Percentiles rank a stretch among this genome's conserved stretches.
These are phyloP conservation scores for Metarhizium rileyi DNA, from an alignment of 2,329 filamentous ascomycete species.

Conservation along the genomic window DNA sequence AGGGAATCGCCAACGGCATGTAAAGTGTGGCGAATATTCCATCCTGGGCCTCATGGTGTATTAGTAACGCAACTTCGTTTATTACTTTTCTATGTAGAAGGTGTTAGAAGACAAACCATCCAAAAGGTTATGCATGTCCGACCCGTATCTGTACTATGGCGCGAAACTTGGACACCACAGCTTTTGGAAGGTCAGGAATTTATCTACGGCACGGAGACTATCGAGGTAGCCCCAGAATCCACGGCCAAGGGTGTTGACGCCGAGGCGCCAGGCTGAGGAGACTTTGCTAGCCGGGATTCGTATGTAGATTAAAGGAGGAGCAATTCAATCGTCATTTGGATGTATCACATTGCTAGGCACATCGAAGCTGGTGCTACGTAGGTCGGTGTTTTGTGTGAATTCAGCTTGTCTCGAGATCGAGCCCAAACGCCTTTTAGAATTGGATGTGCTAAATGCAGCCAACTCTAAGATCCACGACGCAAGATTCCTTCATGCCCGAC, in stretches of 20 bases:
- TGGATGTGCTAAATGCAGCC: conserved; percentile 34
- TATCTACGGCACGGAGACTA: conserved; percentile 51
- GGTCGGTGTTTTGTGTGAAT: conserved; percentile 10
- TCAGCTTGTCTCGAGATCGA: conserved; percentile 32
- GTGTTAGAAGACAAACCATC: neutral
- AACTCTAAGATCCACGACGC: conserved; percentile 28
- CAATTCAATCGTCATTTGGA: conserved; percentile 3
- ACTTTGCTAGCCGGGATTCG: conserved; percentile 43
- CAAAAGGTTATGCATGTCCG: conserved; percentile 32
- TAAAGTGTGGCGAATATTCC: conserved; percentile 2
- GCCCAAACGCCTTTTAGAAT: conserved; percentile 34
- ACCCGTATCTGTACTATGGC: conserved; percentile 59
- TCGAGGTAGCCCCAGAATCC: conserved; percentile 48
- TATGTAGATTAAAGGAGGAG: neutral
- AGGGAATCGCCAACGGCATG: conserved; percentile 23
- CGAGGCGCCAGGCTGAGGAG: conserved; percentile 34
- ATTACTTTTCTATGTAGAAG: neutral
- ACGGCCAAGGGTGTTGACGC: conserved; percentile 27
- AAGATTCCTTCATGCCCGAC: conserved; percentile 22
- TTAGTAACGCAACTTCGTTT: neutral
- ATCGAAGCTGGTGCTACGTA: neutral
- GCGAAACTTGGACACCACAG: conserved; percentile 44
- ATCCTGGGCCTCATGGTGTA: too few species aligned
- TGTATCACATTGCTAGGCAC: conserved; percentile 15
- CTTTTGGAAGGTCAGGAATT: conserved; percentile 49